These are phyloP conservation scores for Phallus indusiatus DNA, from an alignment of 768 basidiomycete genomes.

Conservation along the genomic window DNA sequence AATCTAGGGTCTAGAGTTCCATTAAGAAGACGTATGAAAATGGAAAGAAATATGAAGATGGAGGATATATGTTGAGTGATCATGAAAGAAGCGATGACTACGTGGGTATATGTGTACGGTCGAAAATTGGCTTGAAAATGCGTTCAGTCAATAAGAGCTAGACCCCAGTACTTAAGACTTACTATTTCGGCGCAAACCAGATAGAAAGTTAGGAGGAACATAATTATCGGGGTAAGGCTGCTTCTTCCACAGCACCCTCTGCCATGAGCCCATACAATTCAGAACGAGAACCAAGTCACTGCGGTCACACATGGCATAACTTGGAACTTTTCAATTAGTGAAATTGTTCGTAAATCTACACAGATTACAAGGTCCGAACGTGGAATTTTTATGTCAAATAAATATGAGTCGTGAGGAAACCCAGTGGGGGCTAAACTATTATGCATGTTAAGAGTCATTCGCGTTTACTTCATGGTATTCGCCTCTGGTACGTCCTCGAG, in stretches of 20 bases:
- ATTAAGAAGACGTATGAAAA: constrained; percentile 66
- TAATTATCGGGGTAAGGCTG: constrained; percentile 79
- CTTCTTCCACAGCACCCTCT: constrained; percentile 69
- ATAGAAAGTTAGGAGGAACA: constrained; percentile 70
- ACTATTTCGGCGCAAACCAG: constrained; percentile 74
- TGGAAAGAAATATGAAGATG: constrained; percentile 71
- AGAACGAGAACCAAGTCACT: neutral
- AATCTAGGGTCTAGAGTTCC: constrained; percentile 56
- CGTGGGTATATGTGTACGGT: constrained; percentile 66
- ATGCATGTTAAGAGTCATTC: neutral
- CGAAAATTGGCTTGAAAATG: constrained; percentile 57
- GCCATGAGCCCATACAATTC: constrained; percentile 37
- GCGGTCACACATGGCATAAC: neutral
- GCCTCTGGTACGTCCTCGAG: constrained; percentile 26
- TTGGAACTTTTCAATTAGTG: neutral
- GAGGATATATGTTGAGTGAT: constrained; percentile 80
- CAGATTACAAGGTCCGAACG: neutral
- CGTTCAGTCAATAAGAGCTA: neutral
- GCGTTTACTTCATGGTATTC: constrained; percentile 35
- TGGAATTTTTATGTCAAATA: too few species aligned
- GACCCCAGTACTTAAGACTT: constrained; percentile 19
- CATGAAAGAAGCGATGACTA: constrained; percentile 60
- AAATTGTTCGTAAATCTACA: neutral
- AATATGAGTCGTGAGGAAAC: too few species aligned
- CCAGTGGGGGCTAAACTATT: too few species aligned